Conservation (phyloP, 768 basidiomycete genomes). For the Mycena rosella region DNA sequence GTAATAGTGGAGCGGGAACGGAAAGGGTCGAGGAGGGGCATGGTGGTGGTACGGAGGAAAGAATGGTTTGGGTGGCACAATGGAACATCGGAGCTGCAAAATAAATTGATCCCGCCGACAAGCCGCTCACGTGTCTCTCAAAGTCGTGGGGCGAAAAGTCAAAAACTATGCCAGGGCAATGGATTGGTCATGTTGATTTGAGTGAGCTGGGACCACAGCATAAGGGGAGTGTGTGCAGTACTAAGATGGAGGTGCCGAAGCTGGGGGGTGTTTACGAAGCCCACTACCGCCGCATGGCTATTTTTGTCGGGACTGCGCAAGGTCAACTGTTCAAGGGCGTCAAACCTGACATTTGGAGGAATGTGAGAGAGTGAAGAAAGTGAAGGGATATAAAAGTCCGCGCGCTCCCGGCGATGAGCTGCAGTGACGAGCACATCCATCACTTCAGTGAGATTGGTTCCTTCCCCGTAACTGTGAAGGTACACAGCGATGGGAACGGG, state of each 20-base stretch:
- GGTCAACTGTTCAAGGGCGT: neutral
- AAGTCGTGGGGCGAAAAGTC: too few relatives aligned
- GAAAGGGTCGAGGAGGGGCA: too few relatives aligned
- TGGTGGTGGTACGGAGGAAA: too few relatives aligned
- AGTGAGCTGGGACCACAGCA: slow-evolving; percentile 30
- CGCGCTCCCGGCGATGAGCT: slow-evolving; percentile 11
- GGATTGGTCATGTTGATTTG: neutral
- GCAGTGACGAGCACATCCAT: neutral
- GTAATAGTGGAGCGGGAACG: too few relatives aligned
- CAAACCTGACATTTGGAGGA: neutral
- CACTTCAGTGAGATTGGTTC: neutral
- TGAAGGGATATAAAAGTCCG: neutral
- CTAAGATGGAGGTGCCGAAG: neutral
- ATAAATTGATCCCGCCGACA: too few relatives aligned
- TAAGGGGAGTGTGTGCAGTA: neutral
- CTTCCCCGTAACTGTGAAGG: neutral
- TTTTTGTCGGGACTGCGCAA: neutral
- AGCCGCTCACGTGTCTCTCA: too few relatives aligned
- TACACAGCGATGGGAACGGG: slow-evolving; percentile 5
- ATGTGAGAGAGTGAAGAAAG: neutral
- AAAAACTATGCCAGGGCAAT: neutral
- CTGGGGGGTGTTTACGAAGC: neutral
- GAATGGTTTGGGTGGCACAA: too few relatives aligned
- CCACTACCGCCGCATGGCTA: too few relatives aligned
- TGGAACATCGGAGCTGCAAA: too few relatives aligned